Base-by-base conservation (phyloP, 345 rosid species). In the Eucalyptus camaldulensis region DNA sequence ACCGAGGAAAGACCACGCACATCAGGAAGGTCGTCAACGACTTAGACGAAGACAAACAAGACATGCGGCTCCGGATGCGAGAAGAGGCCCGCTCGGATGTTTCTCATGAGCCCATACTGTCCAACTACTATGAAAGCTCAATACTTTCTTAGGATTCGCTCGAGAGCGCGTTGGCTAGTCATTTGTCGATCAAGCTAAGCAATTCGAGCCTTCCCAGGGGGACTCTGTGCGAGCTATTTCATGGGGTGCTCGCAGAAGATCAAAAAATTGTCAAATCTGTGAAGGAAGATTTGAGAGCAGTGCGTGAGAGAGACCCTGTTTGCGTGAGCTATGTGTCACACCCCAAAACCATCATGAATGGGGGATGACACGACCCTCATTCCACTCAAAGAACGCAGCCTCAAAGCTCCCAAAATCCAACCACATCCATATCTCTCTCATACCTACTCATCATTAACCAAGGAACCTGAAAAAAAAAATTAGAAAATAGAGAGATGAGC, bases 301-400 rank as follows among this genome's bases (percentile, higher is more conserved):
- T 91, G 4, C 95, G 93, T 44, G 95, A 95, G 47, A 92, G 99
- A 60, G 99, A 96, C 89, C 99, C 99, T 8, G 97, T 98, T 25
- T 98, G 99, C 86, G 87, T 92, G 5, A 95, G 97, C 90, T 94
- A 95, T 62, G 96, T 92, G 50, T 49, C 51, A 49, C 51, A 49
- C 51, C 51, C 51, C 16, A 49, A 49, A 49, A 49, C 51, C 51
- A 49, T 49, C 51, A 49, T 49, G 15, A 49, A 49, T 49, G 51
- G 51, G 43, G 51, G 51, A 49, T 49, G 51, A 49, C 51, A 49
- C 6, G 15, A 5, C 51, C 51, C 16, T 49, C 51, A 1, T 49
- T 49, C 51, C 16, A 13, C 6, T 49, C 16, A 49, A 49, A 49
- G 16, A 6, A 49, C 51, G 6, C 6, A 5, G 16, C 6, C 16